phyloP scores from a whole-genome alignment of 1,139 yeast species.

The Suhomyces taliae region DNA sequence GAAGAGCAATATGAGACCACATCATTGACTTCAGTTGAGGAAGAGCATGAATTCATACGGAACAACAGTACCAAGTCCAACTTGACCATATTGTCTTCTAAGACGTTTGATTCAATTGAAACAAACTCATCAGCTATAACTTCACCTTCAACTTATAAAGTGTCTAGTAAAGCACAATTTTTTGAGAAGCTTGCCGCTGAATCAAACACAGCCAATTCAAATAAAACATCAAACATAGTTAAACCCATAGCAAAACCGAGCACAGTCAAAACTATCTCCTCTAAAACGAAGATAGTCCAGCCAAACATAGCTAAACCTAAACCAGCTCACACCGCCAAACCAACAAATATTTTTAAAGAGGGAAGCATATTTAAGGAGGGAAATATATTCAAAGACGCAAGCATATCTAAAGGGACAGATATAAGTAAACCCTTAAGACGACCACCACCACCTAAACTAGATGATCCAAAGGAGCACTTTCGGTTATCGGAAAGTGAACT shows the following conservation, averaged over 20 bases:
- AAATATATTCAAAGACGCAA: too few species aligned
- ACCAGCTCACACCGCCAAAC: too few species aligned
- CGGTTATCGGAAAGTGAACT: not conserved
- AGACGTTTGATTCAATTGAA: slow-evolving; percentile 7
- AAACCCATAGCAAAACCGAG: not conserved
- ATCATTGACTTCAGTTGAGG: slow-evolving; percentile 1
- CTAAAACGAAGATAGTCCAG: too few species aligned
- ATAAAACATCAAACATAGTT: not conserved
- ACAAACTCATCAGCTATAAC: slow-evolving; percentile 7
- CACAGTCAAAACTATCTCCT: too few species aligned
- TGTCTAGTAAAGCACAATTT: not conserved
- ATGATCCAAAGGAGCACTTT: not conserved
- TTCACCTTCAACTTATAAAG: slow-evolving; percentile 4
- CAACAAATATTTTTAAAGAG: too few species aligned
- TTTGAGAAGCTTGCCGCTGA: not conserved
- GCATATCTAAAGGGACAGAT: not conserved
- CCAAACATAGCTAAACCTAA: too few species aligned
- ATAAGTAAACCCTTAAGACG: not conserved
- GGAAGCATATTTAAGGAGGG: too few species aligned
- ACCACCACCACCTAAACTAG: not conserved
- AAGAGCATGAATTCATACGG: slow-evolving; percentile 8
- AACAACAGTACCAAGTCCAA: slow-evolving; percentile 17
- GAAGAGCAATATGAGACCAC: slow-evolving; percentile 4
- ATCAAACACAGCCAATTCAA: not conserved
- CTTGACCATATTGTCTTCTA: slow-evolving; percentile 10